Conservation (phyloP, 345 rosid species). For the Gossypium rotundifolium region DNA sequence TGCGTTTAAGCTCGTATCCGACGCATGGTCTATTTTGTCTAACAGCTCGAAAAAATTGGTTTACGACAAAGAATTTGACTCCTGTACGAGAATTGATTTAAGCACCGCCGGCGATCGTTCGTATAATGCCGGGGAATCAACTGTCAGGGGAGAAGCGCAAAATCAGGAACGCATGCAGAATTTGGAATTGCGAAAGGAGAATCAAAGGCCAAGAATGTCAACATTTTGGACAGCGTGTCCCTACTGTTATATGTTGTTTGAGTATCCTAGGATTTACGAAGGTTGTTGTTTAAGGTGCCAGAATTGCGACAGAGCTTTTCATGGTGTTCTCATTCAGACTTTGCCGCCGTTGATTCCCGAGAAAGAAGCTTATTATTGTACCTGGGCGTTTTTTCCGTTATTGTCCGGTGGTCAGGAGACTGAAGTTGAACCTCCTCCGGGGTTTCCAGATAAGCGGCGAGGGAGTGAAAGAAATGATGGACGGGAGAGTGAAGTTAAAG, state of each 20-base stretch:
- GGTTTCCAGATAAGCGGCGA: constrained; percentile 18
- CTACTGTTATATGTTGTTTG: constrained; percentile 68
- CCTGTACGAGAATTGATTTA: constrained; percentile 56
- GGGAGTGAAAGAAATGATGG: background rate
- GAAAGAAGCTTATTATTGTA: constrained; percentile 70
- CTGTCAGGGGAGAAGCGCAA: constrained; percentile 36
- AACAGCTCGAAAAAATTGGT: constrained; percentile 44
- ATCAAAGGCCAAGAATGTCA: constrained; percentile 26
- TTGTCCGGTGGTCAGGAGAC: constrained; percentile 29
- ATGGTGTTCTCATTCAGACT: constrained; percentile 46
- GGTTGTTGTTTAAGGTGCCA: constrained; percentile 78
- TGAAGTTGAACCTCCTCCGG: constrained; percentile 14
- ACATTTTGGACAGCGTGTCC: constrained; percentile 97
- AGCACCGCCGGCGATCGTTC: background rate
- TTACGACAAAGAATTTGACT: constrained; percentile 53
- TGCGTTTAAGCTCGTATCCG: constrained; percentile 75
- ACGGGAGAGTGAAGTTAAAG: constrained; percentile 23
- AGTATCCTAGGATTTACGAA: constrained; percentile 75
- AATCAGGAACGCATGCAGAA: background rate
- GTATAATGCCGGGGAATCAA: constrained; percentile 22
- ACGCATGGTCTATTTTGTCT: constrained; percentile 78
- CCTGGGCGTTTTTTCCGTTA: constrained; percentile 81
- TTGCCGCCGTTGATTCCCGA: constrained; percentile 76
- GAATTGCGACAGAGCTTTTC: constrained; percentile 66
- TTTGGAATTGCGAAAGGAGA: background rate